Base-by-base conservation (phyloP, 2,329 filamentous ascomycete species). In the Bisporella sp. region DNA sequence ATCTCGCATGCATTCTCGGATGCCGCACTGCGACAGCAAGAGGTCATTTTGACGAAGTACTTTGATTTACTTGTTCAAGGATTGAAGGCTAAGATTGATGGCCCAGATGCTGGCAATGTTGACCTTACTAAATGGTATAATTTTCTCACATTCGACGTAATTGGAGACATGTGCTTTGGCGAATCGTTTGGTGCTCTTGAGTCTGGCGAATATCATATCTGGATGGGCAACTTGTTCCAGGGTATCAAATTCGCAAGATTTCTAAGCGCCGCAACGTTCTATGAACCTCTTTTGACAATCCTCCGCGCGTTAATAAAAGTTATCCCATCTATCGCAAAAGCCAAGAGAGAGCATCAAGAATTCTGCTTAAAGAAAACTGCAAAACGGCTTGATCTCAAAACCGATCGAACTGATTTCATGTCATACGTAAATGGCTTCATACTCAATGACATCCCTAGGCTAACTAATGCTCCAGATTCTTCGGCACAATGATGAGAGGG, bases 101-200 rank as follows among this genome's bases (percentile, higher is more conserved):
- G 48, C 21, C 28, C 42, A 3, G 31, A 31, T 3, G 7, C 45
- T 28, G 50, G 46, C 7, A 32, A 45, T 6, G 42, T 52, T 2
- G 42, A 52, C 31, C 44, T 52, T 13, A 42, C 48, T 6, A 31
- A 44, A 8, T 55, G 51, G 48, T 55, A 57, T 51, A 65, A 67
- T 46, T 67, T 62, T 53, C 47, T 61, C 3, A 62, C 68, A 4
- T 69, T 70, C 54, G 68, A 69, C 54, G 58, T 69, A 13, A 64
- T 69, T 40, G 69, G 69, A 29, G 48, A 50, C 32, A 40, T 55
- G 12, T 39, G 47, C 31, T 53, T 55, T 42, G 53, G 53, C 3
- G 48, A 51, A 31, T 48, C 44, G 1, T 54, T 54, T 40, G 31
- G 41, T 28, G 31, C 31, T 8, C 31, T 51, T 33, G 28, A 47